Evolutionary conservation across 768 basidiomycete species (phyloP), one percentile per base, ranked within the genome.

Genomic region (Psilocybe tampanensis): DNA sequence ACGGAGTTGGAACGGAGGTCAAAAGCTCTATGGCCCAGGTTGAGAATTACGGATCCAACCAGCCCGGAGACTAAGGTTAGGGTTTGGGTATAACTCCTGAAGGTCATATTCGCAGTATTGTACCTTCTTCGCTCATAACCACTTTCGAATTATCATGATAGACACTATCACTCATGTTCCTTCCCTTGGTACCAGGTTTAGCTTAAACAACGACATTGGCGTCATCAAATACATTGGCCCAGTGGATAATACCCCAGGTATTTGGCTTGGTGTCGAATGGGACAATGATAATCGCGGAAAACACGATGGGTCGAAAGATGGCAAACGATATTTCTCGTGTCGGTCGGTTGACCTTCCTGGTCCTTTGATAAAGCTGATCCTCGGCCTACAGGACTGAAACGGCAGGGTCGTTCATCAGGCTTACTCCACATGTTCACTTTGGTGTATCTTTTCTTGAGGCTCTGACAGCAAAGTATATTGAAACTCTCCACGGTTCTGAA

Each of bases 211-310:
- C 18, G 68, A 85, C 64, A 66, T 82, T 43, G 93, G 89, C 2
- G 93, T 91, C 3, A 71, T 96, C 60, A 84, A 73, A 71, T 95
- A 82, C 66, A 72, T 81, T 13, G 94, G 94, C 1, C 60, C 69
- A 1, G 85, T 95, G 18, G 74, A 83, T 17, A 80, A 80, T 13
- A 85, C 90, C 0, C 65, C 72, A 2, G 92, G 90, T 3, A 63
- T 72, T 12, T 98, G 95, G 95, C 79, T 95, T n/a, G 96, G 96
- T n/a, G 83, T 98, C 45, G 96, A 98, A 74, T 98, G 95, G 92
- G 96, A 98, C 67, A 88, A 94, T 65, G 81, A 86, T 18, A 58
- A 69, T 8, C 84, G 94, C 55, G 96, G 96, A 23, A 95, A 90
- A 70, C 95, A 98, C 69, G 85, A 90, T 63, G 96, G 96, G 6